These are phyloP conservation scores for Eucalyptus tenuipes DNA, from an alignment of 345 rosid species.

Conservation along the genomic window DNA sequence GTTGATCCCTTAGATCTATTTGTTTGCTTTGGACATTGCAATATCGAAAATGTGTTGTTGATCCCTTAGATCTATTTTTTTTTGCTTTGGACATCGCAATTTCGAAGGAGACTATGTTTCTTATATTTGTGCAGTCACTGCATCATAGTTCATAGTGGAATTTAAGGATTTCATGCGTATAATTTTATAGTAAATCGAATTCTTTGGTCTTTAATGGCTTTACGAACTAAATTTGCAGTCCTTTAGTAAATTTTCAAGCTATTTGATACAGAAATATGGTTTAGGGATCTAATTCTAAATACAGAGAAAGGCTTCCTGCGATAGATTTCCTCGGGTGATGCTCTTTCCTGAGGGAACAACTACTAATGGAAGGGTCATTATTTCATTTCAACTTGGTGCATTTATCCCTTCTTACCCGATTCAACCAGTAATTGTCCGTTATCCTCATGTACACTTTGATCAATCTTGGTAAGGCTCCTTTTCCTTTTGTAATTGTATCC, in stretches of 20 bases:
- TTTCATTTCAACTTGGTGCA: constrained; percentile 96
- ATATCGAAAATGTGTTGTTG: background rate
- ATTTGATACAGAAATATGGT: constrained; percentile 94
- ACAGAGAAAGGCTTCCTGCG: constrained; percentile 93
- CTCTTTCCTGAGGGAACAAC: constrained; percentile 99
- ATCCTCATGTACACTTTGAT: constrained; percentile 96
- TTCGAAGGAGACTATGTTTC: background rate
- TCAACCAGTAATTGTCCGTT: constrained; percentile 85
- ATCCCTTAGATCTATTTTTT: background rate
- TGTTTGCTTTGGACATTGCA: background rate
- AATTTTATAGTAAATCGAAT: background rate
- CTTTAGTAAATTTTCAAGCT: constrained; percentile 51
- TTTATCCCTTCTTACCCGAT: constrained; percentile 78
- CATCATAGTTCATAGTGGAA: background rate
- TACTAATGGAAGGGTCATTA: constrained; percentile 70
- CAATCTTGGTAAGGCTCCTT: constrained; percentile 77
- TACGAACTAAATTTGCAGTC: constrained; percentile 15
- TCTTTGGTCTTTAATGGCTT: background rate
- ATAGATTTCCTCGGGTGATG: constrained; percentile 72
- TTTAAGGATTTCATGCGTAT: background rate
- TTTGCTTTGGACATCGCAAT: background rate
- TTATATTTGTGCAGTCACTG: background rate
- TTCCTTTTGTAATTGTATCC: background rate
- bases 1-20: background rate
- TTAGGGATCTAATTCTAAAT: constrained; percentile 67